Evolutionary conservation across 371 early-diverging fungal species (phyloP), one percentile per base, ranked within the genome.

Genomic region (Chytridiales sp.): DNA sequence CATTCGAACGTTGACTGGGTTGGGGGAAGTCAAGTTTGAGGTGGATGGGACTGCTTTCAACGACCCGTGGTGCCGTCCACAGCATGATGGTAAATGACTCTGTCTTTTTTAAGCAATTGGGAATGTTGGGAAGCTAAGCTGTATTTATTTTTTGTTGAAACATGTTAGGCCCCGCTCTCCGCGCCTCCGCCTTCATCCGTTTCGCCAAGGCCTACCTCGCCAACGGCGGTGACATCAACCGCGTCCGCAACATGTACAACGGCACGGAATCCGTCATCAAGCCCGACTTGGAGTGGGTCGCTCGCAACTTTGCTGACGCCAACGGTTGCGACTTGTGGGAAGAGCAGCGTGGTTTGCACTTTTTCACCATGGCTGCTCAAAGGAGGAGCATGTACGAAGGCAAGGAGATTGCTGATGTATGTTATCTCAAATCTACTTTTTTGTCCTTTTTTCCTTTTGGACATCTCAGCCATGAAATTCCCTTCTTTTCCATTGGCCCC

Each of bases 11-110:
- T 15, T 21, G 13, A 62, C 58, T 22, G 80, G 87, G 4, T 66
- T 88, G 36, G 91, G 88, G 19, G 90, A 91, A 43, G 87, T 90
- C 15, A 91, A 91, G 59, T 91, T 81, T 61, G 64, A 86, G 27
- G 75, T 80, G 50, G 77, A 88, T 55, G 87, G 87, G 0, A 36
- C 80, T 3, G 65, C 74, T 24, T 87, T 73, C 50, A 68, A 61
- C 2, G 72, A 68, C 1, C 61, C 72, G 15, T 67, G 67, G 90
- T 88, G 89, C 44, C 73, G 85, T 39, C 89, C 90, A 26, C 91
- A 92, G 64, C 85, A 85, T 61, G 92, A 92, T 64, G 90, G 90
- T 0, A 39, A n/a, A n/a, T n/a, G n/a, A n/a, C n/a, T n/a, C n/a
- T n/a, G n/a, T n/a, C n/a, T n/a, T n/a, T n/a, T n/a, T n/a, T n/a